Base-by-base conservation (phyloP, 2,329 filamentous ascomycete genomes). In the Aspergillus brasiliensis region DNA sequence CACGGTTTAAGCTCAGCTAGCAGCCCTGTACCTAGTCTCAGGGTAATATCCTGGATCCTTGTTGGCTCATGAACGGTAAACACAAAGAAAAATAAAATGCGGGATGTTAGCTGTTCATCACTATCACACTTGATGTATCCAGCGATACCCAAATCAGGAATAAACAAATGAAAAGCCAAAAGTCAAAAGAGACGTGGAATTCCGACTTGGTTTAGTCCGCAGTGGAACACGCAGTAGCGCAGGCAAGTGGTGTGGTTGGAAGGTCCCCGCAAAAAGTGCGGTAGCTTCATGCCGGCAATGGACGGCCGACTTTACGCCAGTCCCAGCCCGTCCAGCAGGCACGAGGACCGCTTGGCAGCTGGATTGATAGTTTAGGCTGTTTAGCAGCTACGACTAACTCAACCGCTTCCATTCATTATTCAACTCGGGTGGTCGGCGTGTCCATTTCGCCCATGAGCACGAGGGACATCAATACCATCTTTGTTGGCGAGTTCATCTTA, bases 261-360 rank as follows among this genome's bases (percentile, higher is more conserved):
- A 27, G 15, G 51, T 55, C 52, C 52, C 52, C 52, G 52, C 52
- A 54, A 55, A 34, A 55, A 55, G 49, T 28, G 52, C 52, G 52
- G 52, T 55, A 34, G 52, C 37, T 31, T 19, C 42, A 55, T 55
- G 52, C 52, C 52, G 52, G 52, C 52, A 55, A 44, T 55, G 38
- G 38, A 40, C 34, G 40, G 23, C 15, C 21, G 27, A 34, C 28
- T 34, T 34, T 34, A 23, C 19, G 38, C 52, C 25, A 42, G 40
- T 42, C 25, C 52, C 52, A n/a, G 23, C n/a, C 15, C 40, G 15
- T 48, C 44, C 13, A 17, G 19, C 6, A 48, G 44, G 3, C 17
- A 42, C 38, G 37, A 17, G 27, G 27, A 10, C 37, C 17, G 37
- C 21, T 54, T 42, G 37, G 37, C 37, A 19, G 11, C 28, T 34